Percentiles rank a stretch among this genome's conserved stretches.
Evolutionary conservation across 805 yeast genomes (phyloP).

Genomic region (Hanseniaspora lachancei): DNA sequence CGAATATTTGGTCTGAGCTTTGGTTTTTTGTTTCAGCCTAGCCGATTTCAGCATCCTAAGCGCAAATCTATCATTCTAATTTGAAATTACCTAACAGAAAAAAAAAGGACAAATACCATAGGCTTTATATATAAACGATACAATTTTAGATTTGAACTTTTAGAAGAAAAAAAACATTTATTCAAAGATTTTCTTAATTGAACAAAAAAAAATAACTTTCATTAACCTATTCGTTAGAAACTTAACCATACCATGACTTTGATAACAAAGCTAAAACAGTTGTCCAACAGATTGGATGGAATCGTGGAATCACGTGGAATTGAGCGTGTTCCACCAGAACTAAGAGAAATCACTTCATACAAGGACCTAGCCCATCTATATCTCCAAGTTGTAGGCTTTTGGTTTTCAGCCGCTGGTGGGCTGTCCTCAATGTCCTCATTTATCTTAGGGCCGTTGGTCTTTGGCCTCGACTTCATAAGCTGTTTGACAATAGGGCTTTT

Average conservation of each 20-base stretch:
- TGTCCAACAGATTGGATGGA: constrained; percentile 42
- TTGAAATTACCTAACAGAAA: too few species aligned
- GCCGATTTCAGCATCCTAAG: too few species aligned
- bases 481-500: constrained; percentile 48
- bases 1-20: too few species aligned
- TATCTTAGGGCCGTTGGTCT: constrained; percentile 60
- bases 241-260: background rate
- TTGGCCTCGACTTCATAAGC: constrained; percentile 54
- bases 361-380: constrained; percentile 20
- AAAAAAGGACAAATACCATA: too few species aligned
- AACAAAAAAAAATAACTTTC: background rate
- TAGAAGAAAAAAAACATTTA: too few species aligned
- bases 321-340: constrained; percentile 57
- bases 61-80: too few species aligned
- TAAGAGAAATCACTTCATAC: constrained; percentile 34
- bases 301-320: constrained; percentile 65
- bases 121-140: too few species aligned
- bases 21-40: too few species aligned
- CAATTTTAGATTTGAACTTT: too few species aligned
- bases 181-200: background rate
- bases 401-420: constrained; percentile 81
- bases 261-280: background rate
- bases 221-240: background rate
- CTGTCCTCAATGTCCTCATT: constrained; percentile 81
- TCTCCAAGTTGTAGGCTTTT: constrained; percentile 50